Evolutionary conservation across 495 filamentous ascomycete species (phyloP).

Genomic region (Penicillium egyptiacum): DNA sequence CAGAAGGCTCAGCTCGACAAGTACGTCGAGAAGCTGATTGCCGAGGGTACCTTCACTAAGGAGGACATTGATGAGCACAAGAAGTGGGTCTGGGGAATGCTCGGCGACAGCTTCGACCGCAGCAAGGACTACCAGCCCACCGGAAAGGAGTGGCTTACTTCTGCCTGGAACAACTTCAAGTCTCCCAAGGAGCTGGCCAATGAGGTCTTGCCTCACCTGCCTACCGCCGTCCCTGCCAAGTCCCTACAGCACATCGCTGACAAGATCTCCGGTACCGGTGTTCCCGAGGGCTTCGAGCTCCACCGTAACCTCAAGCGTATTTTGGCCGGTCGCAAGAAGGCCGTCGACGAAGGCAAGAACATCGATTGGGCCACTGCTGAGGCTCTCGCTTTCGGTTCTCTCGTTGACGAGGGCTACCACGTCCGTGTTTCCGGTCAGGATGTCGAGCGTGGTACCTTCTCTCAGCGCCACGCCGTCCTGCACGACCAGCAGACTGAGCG

Average conservation of each 20-base stretch:
- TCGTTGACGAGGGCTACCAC: constrained; percentile 90
- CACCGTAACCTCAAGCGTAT: constrained; percentile 98
- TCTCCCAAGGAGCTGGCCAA: constrained; percentile 95
- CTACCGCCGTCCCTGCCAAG: constrained; percentile 72
- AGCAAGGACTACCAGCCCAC: constrained; percentile 97
- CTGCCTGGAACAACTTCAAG: constrained; percentile 99
- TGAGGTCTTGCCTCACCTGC: constrained; percentile 89
- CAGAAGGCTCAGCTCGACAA: constrained; percentile 79
- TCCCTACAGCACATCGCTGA: constrained; percentile 76
- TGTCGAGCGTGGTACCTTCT: constrained; percentile 99
- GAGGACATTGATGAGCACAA: constrained; percentile 99
- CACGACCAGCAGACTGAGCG: constrained; percentile 93
- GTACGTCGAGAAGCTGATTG: constrained; percentile 84
- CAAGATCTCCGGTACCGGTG: constrained; percentile 64
- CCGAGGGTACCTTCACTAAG: constrained; percentile 91
- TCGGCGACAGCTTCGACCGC: constrained; percentile 93
- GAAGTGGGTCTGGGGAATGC: constrained; percentile 99
- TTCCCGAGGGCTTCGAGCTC: constrained; percentile 80
- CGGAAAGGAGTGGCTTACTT: constrained; percentile 96
- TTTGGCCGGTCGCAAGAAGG: constrained; percentile 83
- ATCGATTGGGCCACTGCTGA: constrained; percentile 98
- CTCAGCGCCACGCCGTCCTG: constrained; percentile 93
- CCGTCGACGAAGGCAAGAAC: constrained; percentile 85
- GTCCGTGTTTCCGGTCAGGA: constrained; percentile 97
- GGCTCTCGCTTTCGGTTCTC: constrained; percentile 89